Conservation (phyloP, 129 eudicot genomes). For the Escallonia rubra region DNA sequence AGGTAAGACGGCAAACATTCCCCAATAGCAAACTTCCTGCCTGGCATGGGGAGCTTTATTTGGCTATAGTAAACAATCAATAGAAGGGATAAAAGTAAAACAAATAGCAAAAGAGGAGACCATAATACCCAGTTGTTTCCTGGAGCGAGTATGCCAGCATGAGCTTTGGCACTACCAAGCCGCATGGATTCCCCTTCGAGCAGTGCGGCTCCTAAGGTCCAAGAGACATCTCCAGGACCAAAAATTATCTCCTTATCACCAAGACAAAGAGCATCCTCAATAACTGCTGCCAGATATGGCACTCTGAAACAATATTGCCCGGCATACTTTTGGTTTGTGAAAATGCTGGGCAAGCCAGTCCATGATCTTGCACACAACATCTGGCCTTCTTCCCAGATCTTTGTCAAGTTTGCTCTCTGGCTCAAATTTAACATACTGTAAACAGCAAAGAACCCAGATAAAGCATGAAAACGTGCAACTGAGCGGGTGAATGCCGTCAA, state of each 20-base stretch:
- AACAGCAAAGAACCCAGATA: slow-evolving; percentile 89
- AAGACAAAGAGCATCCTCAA: slow-evolving; percentile 63
- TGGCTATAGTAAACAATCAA: slow-evolving; percentile 56
- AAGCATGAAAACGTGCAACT: slow-evolving; percentile 61
- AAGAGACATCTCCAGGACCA: slow-evolving; percentile 85
- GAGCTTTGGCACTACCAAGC: slow-evolving; percentile 19
- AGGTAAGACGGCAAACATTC: slow-evolving; percentile 53
- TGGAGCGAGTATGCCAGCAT: slow-evolving; percentile 8
- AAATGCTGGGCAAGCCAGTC: slow-evolving; percentile 31
- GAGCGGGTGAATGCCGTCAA: slow-evolving; percentile 17
- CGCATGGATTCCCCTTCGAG: slow-evolving; percentile 55
- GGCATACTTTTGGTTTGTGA: slow-evolving; percentile 23
- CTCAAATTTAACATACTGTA: slow-evolving; percentile 51
- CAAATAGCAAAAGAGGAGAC: slow-evolving; percentile 46
- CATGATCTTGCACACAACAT: slow-evolving; percentile 48
- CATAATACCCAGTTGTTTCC: slow-evolving; percentile 24
- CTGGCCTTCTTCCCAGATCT: slow-evolving; percentile 61
- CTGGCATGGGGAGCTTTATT: slow-evolving; percentile 76
- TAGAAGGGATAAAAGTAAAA: slow-evolving; percentile 45
- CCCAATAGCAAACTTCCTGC: slow-evolving; percentile 36
- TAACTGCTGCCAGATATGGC: slow-evolving; percentile 61
- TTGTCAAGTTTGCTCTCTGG: slow-evolving; percentile 47
- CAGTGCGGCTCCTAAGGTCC: slow-evolving; percentile 89
- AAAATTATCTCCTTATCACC: slow-evolving; percentile 50
- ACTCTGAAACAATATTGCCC: slow-evolving; percentile 66